Evolutionary conservation across 2,329 filamentous ascomycete genomes (phyloP).

Genomic region (Penicillium aurantiogriseum): DNA sequence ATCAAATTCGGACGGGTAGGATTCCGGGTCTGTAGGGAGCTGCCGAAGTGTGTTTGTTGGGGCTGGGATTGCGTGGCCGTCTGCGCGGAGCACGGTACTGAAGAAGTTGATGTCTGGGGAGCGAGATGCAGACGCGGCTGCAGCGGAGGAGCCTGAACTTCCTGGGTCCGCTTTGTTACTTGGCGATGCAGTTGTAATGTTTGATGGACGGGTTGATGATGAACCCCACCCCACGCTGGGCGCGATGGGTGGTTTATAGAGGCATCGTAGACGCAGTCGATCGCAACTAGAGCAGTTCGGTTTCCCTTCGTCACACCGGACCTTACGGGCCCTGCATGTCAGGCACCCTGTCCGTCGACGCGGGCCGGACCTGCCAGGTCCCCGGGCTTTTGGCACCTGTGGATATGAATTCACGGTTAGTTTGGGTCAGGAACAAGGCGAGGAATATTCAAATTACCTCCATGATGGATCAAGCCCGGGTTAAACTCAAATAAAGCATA

Average conservation of each 20-base stretch:
- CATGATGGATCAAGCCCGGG: slow-evolving; percentile 17
- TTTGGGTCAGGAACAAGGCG: slow-evolving; percentile 5
- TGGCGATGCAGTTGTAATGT: not conserved
- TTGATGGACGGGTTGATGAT: not conserved
- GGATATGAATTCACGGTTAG: slow-evolving; percentile 8
- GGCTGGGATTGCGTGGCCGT: slow-evolving; percentile 19
- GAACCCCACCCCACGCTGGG: slow-evolving; percentile 9
- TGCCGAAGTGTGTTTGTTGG: slow-evolving; percentile 4
- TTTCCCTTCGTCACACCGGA: slow-evolving; percentile 38
- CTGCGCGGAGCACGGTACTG: slow-evolving; percentile 28
- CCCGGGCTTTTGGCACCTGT: slow-evolving; percentile 31
- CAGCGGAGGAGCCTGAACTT: not conserved
- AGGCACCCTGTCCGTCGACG: slow-evolving; percentile 37
- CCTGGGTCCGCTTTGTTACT: not conserved
- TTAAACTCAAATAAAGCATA: not conserved
- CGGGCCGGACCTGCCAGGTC: slow-evolving; percentile 36
- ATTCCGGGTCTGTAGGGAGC: slow-evolving; percentile 3
- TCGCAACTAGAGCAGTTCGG: slow-evolving; percentile 37
- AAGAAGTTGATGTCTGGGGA: slow-evolving; percentile 29
- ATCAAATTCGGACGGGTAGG: slow-evolving; percentile 28
- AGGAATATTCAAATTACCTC: slow-evolving; percentile 15
- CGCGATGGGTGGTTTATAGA: slow-evolving; percentile 29
- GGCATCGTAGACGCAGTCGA: slow-evolving; percentile 31
- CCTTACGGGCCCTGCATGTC: slow-evolving; percentile 38
- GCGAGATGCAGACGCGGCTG: slow-evolving; percentile 4